These are phyloP conservation scores for Apiotrichum brassicae DNA, from an alignment of 1,284 basidiomycete genomes.

Conservation along the genomic window DNA sequence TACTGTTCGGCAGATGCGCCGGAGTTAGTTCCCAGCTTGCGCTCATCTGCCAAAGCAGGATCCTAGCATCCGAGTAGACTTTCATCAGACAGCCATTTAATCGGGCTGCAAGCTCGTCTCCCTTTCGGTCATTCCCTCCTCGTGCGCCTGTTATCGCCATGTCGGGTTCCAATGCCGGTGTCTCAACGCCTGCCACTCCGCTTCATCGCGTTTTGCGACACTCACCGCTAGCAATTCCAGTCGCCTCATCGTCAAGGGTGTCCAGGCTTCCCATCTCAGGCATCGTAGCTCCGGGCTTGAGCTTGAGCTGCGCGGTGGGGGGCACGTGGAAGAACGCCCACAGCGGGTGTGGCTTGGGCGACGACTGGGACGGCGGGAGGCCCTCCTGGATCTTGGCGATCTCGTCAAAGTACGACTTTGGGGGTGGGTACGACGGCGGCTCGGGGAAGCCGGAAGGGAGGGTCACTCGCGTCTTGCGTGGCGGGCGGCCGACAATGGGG, in stretches of 20 bases:
- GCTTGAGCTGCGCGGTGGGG: constrained; percentile 6
- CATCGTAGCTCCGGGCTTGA: constrained; percentile 7
- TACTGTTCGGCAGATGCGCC: too few species aligned
- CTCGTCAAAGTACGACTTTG: constrained; percentile 24
- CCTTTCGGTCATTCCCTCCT: too few species aligned
- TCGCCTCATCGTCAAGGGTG: constrained; percentile 19
- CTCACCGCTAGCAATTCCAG: constrained; percentile 32
- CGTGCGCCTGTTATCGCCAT: too few species aligned
- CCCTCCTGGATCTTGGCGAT: constrained; percentile 16
- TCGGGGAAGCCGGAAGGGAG: constrained; percentile 37
- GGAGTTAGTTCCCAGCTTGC: too few species aligned
- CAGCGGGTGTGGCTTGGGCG: constrained; percentile 34
- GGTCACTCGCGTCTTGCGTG: constrained; percentile 26
- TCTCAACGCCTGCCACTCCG: too few species aligned
- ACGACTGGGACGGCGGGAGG: not conserved
- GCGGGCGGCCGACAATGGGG: constrained; percentile 32
- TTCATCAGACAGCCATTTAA: too few species aligned
- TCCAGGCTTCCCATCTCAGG: constrained; percentile 30
- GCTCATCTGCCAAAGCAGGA: too few species aligned
- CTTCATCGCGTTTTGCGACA: constrained; percentile 2
- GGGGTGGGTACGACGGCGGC: constrained; percentile 33
- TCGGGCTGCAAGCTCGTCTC: too few species aligned
- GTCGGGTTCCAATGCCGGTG: too few species aligned
- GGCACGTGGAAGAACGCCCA: constrained; percentile 46
- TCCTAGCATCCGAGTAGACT: too few species aligned